phyloP scores from a whole-genome alignment of 1,139 yeast genomes.

The Taphrina pruni region DNA sequence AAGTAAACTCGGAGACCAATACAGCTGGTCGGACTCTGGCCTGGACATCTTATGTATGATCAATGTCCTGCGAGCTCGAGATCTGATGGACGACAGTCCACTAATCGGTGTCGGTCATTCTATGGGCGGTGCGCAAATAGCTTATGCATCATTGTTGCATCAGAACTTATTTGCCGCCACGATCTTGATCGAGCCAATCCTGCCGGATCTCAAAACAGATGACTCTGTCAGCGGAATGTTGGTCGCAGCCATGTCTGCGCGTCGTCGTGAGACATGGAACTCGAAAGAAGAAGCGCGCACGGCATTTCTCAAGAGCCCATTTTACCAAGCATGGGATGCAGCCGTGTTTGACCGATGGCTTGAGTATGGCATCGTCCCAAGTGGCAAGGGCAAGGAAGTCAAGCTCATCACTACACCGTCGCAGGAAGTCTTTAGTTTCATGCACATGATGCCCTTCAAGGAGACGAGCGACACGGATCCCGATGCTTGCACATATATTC shows the following conservation, averaged over 20 bases:
- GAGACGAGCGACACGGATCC: slow-evolving; percentile 7
- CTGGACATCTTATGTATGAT: slow-evolving; percentile 42
- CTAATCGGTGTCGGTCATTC: slow-evolving; percentile 46
- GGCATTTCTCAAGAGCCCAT: slow-evolving; percentile 39
- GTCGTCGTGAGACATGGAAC: slow-evolving; percentile 44
- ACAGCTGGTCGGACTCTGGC: slow-evolving; percentile 42
- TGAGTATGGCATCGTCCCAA: slow-evolving; percentile 41
- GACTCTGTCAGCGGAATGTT: slow-evolving; percentile 4
- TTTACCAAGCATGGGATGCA: slow-evolving; percentile 44
- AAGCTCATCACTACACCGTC: slow-evolving; percentile 43
- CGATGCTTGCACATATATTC: slow-evolving; percentile 15
- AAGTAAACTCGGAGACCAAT: slow-evolving; percentile 44
- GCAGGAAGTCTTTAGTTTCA: slow-evolving; percentile 45
- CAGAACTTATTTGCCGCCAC: slow-evolving; percentile 44
- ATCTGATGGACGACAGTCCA: slow-evolving; percentile 38
- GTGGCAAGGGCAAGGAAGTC: slow-evolving; percentile 39
- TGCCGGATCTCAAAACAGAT: slow-evolving; percentile 26
- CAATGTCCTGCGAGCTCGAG: slow-evolving; percentile 23
- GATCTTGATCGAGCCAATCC: slow-evolving; percentile 45
- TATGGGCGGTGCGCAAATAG: slow-evolving; percentile 45
- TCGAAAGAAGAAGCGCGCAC: slow-evolving; percentile 41
- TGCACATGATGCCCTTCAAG: slow-evolving; percentile 27
- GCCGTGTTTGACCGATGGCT: slow-evolving; percentile 43
- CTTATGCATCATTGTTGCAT: slow-evolving; percentile 40
- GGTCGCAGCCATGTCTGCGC: slow-evolving; percentile 41